These are phyloP conservation scores for Pouteria glomerata DNA, from an alignment of 148 eudicot species.

Conservation along the genomic window DNA sequence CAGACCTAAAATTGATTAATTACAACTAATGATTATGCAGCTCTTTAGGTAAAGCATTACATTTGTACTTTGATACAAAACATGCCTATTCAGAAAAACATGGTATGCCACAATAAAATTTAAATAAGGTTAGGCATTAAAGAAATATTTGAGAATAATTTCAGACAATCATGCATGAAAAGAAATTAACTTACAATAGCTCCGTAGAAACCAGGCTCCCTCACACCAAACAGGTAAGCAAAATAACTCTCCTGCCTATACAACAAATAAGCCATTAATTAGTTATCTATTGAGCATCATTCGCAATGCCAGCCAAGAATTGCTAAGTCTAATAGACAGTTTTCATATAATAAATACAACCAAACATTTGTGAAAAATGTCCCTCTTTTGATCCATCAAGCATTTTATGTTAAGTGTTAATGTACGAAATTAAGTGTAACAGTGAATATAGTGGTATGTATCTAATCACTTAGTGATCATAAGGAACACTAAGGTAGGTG, in stretches of 20 bases:
- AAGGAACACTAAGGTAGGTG: no score
- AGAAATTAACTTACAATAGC: slow-evolving; percentile 68
- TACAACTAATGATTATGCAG: no score
- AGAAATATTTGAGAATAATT: neutral
- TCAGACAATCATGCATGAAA: neutral
- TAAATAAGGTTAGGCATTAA: neutral
- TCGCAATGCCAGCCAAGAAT: neutral
- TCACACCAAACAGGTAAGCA: slow-evolving; percentile 95
- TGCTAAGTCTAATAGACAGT: neutral
- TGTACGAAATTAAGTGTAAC: neutral
- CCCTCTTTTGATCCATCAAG: neutral
- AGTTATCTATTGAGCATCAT: neutral
- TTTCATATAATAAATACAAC: neutral
- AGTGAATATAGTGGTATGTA: no score
- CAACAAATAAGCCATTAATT: slow-evolving; percentile 14
- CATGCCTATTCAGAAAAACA: neutral
- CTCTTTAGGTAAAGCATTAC: neutral
- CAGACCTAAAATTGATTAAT: no score
- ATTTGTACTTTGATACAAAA: neutral
- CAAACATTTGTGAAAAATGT: neutral
- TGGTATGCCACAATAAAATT: neutral
- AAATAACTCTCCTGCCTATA: slow-evolving; percentile 98
- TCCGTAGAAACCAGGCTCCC: slow-evolving; percentile 90
- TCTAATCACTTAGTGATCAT: no score
- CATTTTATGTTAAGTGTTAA: neutral